Percentiles rank a stretch among this genome's conserved stretches.
Evolutionary conservation across 306 rosid species (phyloP).

Genomic region (Castanea mollissima): DNA sequence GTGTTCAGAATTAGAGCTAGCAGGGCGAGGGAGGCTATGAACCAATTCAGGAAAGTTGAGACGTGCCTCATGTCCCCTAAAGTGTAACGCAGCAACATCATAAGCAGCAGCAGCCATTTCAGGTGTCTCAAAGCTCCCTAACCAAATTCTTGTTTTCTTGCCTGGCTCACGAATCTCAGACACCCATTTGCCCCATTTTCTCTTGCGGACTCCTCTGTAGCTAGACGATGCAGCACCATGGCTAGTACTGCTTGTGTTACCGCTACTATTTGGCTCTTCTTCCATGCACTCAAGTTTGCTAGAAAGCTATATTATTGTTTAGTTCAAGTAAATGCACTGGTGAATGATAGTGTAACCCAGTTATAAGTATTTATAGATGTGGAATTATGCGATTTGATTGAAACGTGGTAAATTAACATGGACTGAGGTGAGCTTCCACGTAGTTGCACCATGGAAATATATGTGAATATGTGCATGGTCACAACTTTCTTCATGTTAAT

Average conservation of each 20-base stretch:
- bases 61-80: constrained; percentile 58
- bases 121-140: constrained; percentile 76
- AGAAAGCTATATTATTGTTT: background rate
- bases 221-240: constrained; percentile 50
- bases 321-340: background rate
- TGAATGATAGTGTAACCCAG: constrained; percentile 15
- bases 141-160: constrained; percentile 79
- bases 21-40: constrained; percentile 55
- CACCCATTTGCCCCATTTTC: constrained; percentile 99
- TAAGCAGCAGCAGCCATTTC: constrained; percentile 93
- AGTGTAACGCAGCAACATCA: constrained; percentile 80
- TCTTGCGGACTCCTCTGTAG: constrained; percentile 85
- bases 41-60: constrained; percentile 77
- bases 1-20: constrained; percentile 55
- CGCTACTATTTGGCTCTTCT: constrained; percentile 30
- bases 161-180: constrained; percentile 95
- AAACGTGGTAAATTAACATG: constrained; percentile 19
- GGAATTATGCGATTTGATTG: constrained; percentile 11
- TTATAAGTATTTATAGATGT: constrained; percentile 52
- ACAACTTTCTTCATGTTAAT: background rate
- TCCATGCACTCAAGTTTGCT: constrained; percentile 22
- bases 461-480: background rate
- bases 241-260: background rate
- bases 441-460: constrained; percentile 32
- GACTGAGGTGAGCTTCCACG: constrained; percentile 47